A percentile compares a stretch with the other conserved stretches of the same genome.
Conservation (phyloP, 2,329 filamentous ascomycete species). For the Exophiala alcalophila region DNA sequence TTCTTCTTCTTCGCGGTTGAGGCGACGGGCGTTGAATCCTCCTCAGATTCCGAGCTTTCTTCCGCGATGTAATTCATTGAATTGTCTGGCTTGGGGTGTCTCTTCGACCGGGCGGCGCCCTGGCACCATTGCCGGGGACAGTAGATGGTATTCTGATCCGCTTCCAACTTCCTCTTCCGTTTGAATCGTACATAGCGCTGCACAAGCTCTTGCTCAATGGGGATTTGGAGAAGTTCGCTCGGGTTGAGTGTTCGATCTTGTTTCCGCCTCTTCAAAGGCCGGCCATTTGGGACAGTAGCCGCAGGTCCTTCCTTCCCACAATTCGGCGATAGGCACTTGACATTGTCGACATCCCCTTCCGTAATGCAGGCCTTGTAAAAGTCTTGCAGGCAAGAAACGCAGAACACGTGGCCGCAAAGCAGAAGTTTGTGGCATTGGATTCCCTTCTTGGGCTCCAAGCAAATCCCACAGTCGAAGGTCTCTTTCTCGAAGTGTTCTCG, state of each 20-base stretch:
- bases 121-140: conserved; percentile 92
- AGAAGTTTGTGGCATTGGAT: conserved; percentile 74
- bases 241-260: conserved; percentile 73
- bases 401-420: conserved; percentile 89
- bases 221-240: conserved; percentile 77
- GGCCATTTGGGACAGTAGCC: conserved; percentile 33
- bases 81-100: conserved; percentile 67
- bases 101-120: conserved; percentile 75
- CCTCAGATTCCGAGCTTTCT: conserved; percentile 45
- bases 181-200: conserved; percentile 85
- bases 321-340: conserved; percentile 75
- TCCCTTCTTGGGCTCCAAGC: conserved; percentile 90
- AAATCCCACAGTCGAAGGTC: conserved; percentile 85
- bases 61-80: conserved; percentile 50
- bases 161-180: conserved; percentile 87
- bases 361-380: conserved; percentile 87
- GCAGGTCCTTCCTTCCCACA: conserved; percentile 60
- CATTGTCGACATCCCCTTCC: conserved; percentile 74
- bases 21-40: conserved; percentile 46
- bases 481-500: conserved; percentile 73
- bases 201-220: conserved; percentile 67
- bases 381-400: conserved; percentile 77
- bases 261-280: conserved; percentile 45
- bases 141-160: conserved; percentile 87
- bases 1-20: conserved; percentile 19